A percentile compares a stretch with the other conserved stretches of the same genome.
These are phyloP conservation scores for Avena eriantha DNA, from an alignment of 176 grass and related monocot species.

Conservation along the genomic window DNA sequence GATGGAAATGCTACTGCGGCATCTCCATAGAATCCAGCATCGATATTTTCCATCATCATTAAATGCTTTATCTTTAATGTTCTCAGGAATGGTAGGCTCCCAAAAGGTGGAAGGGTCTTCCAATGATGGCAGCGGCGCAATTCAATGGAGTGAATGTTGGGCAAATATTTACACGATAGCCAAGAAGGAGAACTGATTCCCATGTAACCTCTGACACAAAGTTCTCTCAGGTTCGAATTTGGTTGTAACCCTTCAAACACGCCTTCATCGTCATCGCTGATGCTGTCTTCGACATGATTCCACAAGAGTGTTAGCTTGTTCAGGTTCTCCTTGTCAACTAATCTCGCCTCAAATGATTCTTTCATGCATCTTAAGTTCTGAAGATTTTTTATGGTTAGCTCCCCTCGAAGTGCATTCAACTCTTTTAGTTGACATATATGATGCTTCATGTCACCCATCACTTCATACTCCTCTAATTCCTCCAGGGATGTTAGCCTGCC, in stretches of 20 bases:
- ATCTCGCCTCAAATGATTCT: slow-evolving; percentile 23
- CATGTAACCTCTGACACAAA: slow-evolving; percentile 35
- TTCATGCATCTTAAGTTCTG: neutral
- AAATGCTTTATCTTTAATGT: slow-evolving; percentile 38
- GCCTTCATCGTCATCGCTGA: slow-evolving; percentile 8
- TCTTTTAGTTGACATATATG: slow-evolving; percentile 32
- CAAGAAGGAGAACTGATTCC: slow-evolving; percentile 39
- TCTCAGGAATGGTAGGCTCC: slow-evolving; percentile 43
- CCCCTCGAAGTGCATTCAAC: slow-evolving; percentile 41
- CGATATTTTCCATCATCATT: slow-evolving; percentile 23
- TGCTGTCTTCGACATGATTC: neutral
- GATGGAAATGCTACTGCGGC: slow-evolving; percentile 32
- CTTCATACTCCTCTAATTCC: slow-evolving; percentile 29
- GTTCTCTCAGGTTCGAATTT: slow-evolving; percentile 47
- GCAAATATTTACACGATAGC: slow-evolving; percentile 9
- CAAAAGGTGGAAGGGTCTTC: slow-evolving; percentile 43
- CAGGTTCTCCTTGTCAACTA: slow-evolving; percentile 44
- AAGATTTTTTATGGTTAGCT: slow-evolving; percentile 40
- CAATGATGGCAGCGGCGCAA: slow-evolving; percentile 24
- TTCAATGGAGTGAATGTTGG: slow-evolving; percentile 43
- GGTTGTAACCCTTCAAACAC: slow-evolving; percentile 44
- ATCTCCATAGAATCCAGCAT: slow-evolving; percentile 43
- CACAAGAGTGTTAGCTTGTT: slow-evolving; percentile 39
- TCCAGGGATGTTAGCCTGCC: slow-evolving; percentile 32
- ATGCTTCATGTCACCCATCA: neutral